Conservation (phyloP, 192 early-diverging fungal genomes). For the Linnemannia zychae region DNA sequence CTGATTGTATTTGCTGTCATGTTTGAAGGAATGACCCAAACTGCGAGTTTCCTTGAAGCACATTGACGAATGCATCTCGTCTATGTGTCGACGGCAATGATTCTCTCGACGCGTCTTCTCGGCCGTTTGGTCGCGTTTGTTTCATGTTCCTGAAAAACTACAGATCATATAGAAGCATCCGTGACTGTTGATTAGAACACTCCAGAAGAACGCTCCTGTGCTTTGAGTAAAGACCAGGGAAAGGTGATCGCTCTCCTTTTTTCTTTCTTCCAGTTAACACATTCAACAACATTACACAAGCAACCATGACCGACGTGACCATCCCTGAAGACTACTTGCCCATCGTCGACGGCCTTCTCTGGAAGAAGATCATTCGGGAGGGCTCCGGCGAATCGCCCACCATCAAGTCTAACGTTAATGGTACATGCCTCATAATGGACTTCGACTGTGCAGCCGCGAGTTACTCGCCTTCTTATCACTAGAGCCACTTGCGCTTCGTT, state of each 20-base stretch:
- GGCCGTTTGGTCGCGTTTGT: neutral
- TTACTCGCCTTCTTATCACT: too few species aligned
- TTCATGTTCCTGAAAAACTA: neutral
- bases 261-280: neutral
- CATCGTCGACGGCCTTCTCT: constrained; percentile 51
- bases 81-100: too few species aligned
- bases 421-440: constrained; percentile 12
- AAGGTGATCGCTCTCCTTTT: neutral
- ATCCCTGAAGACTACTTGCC: constrained; percentile 54
- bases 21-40: too few species aligned
- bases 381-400: constrained; percentile 51
- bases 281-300: neutral
- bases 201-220: constrained; percentile 9
- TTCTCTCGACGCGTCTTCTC: neutral
- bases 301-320: constrained; percentile 45
- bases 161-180: neutral
- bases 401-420: constrained; percentile 35
- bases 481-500: too few species aligned
- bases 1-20: too few species aligned
- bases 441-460: too few species aligned
- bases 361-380: constrained; percentile 56
- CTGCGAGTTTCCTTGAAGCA: too few species aligned
- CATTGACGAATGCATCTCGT: too few species aligned
- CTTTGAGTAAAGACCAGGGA: neutral
- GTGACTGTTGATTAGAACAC: constrained; percentile 21